phyloP scores from a whole-genome alignment of 306 rosid species.

The Spatholobus suberectus region DNA sequence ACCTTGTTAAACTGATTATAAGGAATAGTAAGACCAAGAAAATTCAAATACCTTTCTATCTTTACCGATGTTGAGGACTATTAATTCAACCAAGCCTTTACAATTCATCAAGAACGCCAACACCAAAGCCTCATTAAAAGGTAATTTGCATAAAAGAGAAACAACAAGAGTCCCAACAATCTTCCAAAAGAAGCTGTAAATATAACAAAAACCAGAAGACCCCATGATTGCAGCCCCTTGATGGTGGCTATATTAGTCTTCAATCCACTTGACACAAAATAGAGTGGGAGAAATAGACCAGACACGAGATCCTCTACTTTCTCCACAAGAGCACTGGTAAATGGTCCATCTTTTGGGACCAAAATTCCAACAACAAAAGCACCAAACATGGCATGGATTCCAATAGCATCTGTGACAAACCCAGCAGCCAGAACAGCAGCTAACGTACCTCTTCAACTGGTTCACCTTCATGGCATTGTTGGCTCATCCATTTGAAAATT shows the following conservation, averaged over 20 bases:
- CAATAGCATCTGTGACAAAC: constrained; percentile 75
- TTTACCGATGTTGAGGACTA: constrained; percentile 92
- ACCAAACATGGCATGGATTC: constrained; percentile 95
- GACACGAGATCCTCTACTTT: constrained; percentile 94
- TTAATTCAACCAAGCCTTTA: constrained; percentile 89
- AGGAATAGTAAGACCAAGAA: constrained; percentile 14
- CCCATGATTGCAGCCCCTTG: constrained; percentile 84
- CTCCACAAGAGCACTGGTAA: constrained; percentile 77
- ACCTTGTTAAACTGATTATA: constrained; percentile 22
- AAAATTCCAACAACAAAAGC: constrained; percentile 82
- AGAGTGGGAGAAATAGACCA: constrained; percentile 79
- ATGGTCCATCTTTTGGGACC: constrained; percentile 77
- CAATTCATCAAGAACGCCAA: constrained; percentile 90
- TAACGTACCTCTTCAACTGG: constrained; percentile 71
- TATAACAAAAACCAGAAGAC: constrained; percentile 70
- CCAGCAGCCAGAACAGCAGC: constrained; percentile 82
- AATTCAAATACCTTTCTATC: constrained; percentile 73
- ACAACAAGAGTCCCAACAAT: constrained; percentile 71
- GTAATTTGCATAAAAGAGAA: constrained; percentile 62
- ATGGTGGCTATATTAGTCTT: constrained; percentile 84
- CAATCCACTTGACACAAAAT: constrained; percentile 89
- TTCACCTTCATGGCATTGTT: constrained; percentile 74
- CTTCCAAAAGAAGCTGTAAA: constrained; percentile 83
- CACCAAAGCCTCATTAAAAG: constrained; percentile 70
- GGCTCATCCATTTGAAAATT: constrained; percentile 68